Evolutionary conservation across 805 yeast species (phyloP).

Genomic region (Hanseniaspora hatyaiensis): DNA sequence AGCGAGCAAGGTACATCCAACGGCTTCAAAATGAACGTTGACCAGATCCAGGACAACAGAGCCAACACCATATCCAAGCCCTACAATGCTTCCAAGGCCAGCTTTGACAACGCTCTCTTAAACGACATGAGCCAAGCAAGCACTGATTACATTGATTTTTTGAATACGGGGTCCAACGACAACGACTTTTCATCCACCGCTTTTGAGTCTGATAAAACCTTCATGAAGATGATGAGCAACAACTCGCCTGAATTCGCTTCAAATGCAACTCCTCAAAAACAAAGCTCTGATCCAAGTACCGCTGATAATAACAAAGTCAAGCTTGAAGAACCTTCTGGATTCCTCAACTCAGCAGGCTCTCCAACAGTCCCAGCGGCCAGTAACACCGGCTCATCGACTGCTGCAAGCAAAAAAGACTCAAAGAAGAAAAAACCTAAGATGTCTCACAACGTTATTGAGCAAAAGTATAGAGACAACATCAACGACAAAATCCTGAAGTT

Average conservation of each 20-base stretch:
- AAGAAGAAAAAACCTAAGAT: constrained; percentile 40
- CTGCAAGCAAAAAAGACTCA: neutral
- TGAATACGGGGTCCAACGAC: neutral
- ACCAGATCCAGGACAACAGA: constrained; percentile 4
- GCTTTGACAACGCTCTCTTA: neutral
- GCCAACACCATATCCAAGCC: constrained; percentile 11
- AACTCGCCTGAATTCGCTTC: too few relatives aligned
- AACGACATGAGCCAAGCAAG: neutral
- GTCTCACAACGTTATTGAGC: constrained; percentile 61
- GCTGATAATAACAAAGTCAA: too few relatives aligned
- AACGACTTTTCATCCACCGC: too few relatives aligned
- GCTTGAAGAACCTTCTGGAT: too few relatives aligned
- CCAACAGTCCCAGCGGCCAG: neutral
- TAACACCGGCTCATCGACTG: neutral
- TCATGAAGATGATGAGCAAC: too few relatives aligned
- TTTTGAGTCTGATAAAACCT: too few relatives aligned
- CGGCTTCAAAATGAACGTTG: constrained; percentile 1
- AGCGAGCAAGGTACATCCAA: neutral
- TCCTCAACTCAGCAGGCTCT: too few relatives aligned
- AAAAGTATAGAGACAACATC: constrained; percentile 59
- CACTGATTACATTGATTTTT: neutral
- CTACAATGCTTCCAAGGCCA: neutral
- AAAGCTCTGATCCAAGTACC: too few relatives aligned
- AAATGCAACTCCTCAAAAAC: too few relatives aligned
- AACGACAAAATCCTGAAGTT: constrained; percentile 54